Base-by-base conservation (phyloP, 495 filamentous ascomycete species). In the Neurospora sp. region DNA sequence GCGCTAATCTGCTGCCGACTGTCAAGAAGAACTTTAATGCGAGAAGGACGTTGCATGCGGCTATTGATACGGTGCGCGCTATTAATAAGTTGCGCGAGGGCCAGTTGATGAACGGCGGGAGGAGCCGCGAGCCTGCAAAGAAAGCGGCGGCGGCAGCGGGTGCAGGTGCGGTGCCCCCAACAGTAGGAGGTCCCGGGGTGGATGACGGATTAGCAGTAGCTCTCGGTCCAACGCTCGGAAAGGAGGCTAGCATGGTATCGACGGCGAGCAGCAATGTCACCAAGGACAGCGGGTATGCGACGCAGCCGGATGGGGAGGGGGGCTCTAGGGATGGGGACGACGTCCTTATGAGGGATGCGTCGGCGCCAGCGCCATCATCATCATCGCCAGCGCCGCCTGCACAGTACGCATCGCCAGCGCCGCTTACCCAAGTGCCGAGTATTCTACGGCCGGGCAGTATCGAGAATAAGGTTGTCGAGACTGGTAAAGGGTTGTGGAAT, bases 21-120 rank as follows among this genome's bases (percentile, higher is more conserved):
- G 92, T 99, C 74, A 96, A 96, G 88, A 98, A 98, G 90, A 99
- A 99, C 83, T 99, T 99, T 86, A 99, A 99, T 76, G 96, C 96
- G 9, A 86, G 95, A 39, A 86, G 94, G 72, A 98, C 95, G 10
- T 86, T 99, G 70, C 96, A 98, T 82, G 94, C 94, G 14, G 96
- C 96, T 38, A 98, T 99, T 80, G 96, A 99, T 81, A 98, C 96
- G 0, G 94, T 99, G 65, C 88, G 96, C n/a, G 96, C 96, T 0
- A 98, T 99, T 79, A 98, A 98, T 80, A 97, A 99, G 83, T 82
- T 99, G 59, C 86, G 95, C 69, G 96, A 97, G 75, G 94, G 92
- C 16, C 91, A 93, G 68, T 76, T 80, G 79, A 97, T 97, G 94
- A 94, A 97, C 71, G 85, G 84, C 14, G 72, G 44, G 20, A 78